Evolutionary conservation across 2,329 filamentous ascomycete genomes (phyloP).

Genomic region (Aspergillus floridensis): DNA sequence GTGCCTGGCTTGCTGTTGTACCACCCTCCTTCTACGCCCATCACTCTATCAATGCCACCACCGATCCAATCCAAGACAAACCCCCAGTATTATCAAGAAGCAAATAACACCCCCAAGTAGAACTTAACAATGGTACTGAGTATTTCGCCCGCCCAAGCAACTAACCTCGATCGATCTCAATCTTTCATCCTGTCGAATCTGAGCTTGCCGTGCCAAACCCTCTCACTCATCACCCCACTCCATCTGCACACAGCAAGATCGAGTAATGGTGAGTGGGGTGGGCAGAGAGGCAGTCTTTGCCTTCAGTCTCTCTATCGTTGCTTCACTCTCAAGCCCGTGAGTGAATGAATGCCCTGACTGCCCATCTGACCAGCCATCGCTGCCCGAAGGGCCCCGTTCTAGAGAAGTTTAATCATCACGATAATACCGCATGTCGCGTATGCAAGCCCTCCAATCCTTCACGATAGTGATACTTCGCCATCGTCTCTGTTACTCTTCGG

Average conservation of each 20-base stretch:
- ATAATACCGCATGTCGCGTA: not conserved
- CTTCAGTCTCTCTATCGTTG: not conserved
- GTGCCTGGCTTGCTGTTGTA: not conserved
- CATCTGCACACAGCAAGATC: slow-evolving; percentile 3
- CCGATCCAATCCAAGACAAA: too few relatives aligned
- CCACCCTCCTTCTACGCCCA: not conserved
- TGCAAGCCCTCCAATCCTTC: not conserved
- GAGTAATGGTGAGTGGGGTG: slow-evolving; percentile 1
- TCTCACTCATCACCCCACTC: not conserved
- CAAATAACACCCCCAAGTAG: too few relatives aligned
- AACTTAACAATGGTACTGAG: too few relatives aligned
- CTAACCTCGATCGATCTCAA: not conserved
- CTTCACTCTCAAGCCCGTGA: not conserved
- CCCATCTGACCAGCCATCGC: not conserved
- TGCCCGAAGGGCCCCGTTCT: not conserved
- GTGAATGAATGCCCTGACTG: not conserved
- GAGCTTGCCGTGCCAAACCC: not conserved
- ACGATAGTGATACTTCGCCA: too few relatives aligned
- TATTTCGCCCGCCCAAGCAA: too few relatives aligned
- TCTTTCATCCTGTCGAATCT: not conserved
- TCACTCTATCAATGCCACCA: too few relatives aligned
- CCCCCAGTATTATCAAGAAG: too few relatives aligned
- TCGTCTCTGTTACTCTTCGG: not conserved
- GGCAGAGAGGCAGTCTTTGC: not conserved
- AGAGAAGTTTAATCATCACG: not conserved